A percentile compares a stretch with the other conserved stretches of the same genome.
phyloP scores from a whole-genome alignment of 805 yeast genomes.

The Lipomyces sp. region DNA sequence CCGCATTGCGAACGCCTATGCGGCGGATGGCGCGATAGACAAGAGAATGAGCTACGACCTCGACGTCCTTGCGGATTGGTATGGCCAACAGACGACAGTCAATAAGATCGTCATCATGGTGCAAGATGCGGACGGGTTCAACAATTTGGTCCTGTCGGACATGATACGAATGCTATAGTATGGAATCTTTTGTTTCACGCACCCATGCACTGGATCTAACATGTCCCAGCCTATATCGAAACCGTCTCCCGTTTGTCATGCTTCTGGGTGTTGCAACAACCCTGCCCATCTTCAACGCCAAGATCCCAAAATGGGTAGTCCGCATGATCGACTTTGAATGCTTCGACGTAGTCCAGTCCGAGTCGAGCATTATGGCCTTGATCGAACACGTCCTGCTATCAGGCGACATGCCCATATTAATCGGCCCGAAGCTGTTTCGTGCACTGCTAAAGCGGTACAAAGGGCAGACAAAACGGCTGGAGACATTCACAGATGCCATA shows the following conservation, averaged over 20 bases:
- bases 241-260: constrained; percentile 37
- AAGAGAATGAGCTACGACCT: constrained; percentile 41
- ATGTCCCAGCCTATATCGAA: constrained; percentile 31
- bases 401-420: constrained; percentile 5
- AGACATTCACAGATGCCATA: constrained; percentile 19
- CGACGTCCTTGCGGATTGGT: constrained; percentile 39
- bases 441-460: constrained; percentile 8
- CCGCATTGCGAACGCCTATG: not conserved
- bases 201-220: not conserved
- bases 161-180: constrained; percentile 36
- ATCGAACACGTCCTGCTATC: constrained; percentile 20
- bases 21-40: constrained; percentile 31
- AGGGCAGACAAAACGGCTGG: constrained; percentile 12
- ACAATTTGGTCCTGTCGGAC: constrained; percentile 32
- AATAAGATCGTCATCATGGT: constrained; percentile 34
- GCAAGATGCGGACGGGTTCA: constrained; percentile 43
- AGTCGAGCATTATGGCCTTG: constrained; percentile 14
- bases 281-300: constrained; percentile 38
- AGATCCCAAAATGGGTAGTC: constrained; percentile 34
- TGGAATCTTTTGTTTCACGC: not conserved
- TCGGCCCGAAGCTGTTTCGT: constrained; percentile 16
- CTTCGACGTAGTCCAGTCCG: constrained; percentile 32
- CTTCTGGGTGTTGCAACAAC: constrained; percentile 40
- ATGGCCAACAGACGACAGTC: constrained; percentile 13
- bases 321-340: constrained; percentile 31